phyloP scores from a whole-genome alignment of 352 stramenopile genomes.

The Phytophthora pseudosyringae region DNA sequence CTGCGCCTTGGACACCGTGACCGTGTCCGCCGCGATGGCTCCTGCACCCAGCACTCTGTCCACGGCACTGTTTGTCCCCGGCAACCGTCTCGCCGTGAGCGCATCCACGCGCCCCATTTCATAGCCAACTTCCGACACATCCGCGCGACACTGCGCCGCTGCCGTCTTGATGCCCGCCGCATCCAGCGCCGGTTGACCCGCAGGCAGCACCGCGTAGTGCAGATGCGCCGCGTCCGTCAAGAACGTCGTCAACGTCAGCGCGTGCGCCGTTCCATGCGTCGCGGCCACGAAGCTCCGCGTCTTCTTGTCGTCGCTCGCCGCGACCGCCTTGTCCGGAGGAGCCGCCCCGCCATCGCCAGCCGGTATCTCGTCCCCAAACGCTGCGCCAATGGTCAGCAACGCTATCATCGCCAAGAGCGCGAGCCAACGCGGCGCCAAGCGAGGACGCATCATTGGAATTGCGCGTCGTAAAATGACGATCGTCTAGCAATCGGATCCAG shows the following conservation, averaged over 20 bases:
- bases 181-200: slow-evolving; percentile 47
- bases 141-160: slow-evolving; percentile 31
- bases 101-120: neutral
- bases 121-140: slow-evolving; percentile 2
- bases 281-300: slow-evolving; percentile 61
- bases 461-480: slow-evolving; percentile 4
- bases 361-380: slow-evolving; percentile 7
- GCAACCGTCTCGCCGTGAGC: neutral
- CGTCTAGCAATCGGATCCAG: neutral
- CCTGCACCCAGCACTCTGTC: neutral
- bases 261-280: slow-evolving; percentile 44
- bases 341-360: neutral
- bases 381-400: slow-evolving; percentile 8
- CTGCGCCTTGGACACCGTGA: slow-evolving; percentile 52
- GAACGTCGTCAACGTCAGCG: slow-evolving; percentile 75
- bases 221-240: slow-evolving; percentile 75
- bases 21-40: slow-evolving; percentile 44
- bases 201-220: slow-evolving; percentile 66
- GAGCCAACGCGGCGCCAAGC: neutral
- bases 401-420: slow-evolving; percentile 1
- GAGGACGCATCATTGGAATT: slow-evolving; percentile 6
- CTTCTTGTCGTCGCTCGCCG: slow-evolving; percentile 13
- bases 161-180: slow-evolving; percentile 56
- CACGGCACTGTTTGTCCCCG: slow-evolving; percentile 11
- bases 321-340: neutral